A percentile compares a stretch with the other conserved stretches of the same genome.
Evolutionary conservation across 2,329 filamentous ascomycete species (phyloP).

Genomic region (Colletotrichum sp.): DNA sequence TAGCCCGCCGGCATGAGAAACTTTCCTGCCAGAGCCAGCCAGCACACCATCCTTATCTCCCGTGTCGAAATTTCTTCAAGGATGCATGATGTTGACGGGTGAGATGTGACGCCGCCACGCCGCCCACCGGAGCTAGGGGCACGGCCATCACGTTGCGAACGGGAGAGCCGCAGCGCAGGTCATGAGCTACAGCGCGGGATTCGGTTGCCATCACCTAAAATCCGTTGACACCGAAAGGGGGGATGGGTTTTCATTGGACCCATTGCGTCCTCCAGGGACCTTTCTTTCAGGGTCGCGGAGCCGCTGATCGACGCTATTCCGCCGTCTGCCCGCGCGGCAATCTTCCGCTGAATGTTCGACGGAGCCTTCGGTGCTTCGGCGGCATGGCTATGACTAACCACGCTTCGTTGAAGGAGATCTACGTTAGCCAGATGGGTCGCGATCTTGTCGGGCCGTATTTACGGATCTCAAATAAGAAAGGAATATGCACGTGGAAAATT

Average conservation of each 20-base stretch:
- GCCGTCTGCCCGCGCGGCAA: not conserved
- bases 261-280: not conserved
- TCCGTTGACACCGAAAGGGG: not conserved
- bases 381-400: not conserved
- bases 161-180: not conserved
- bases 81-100: not conserved
- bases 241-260: not conserved
- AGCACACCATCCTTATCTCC: not conserved
- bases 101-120: not conserved
- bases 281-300: not conserved
- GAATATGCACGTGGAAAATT: not conserved
- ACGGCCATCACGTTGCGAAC: not conserved
- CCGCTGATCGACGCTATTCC: conserved; percentile 13
- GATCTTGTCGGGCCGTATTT: not conserved
- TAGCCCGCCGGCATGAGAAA: not conserved
- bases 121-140: not conserved
- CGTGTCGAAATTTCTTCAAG: not conserved
- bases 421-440: not conserved
- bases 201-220: not conserved
- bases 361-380: not conserved
- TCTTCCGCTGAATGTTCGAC: not conserved
- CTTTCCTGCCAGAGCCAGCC: not conserved
- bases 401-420: not conserved
- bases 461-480: not conserved
- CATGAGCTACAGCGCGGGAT: not conserved